phyloP scores from a whole-genome alignment of 192 early-diverging fungal species.

The Pilobolus umbonatus region DNA sequence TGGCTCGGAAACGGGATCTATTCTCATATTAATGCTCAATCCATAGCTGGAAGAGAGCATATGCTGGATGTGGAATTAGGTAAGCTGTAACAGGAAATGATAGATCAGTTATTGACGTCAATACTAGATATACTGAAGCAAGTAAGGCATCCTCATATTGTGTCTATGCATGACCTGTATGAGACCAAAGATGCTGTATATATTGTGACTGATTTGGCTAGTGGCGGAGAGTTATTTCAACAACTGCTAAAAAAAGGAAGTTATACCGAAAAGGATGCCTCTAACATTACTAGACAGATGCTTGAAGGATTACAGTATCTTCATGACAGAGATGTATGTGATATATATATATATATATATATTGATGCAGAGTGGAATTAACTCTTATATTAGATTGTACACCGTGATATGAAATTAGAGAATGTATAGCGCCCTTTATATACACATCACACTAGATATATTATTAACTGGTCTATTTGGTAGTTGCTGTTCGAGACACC shows the following conservation, averaged over 20 bases:
- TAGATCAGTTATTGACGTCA: neutral
- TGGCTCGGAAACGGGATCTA: neutral
- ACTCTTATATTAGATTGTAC: slow-evolving; percentile 61
- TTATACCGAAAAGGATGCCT: slow-evolving; percentile 81
- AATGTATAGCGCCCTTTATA: slow-evolving; percentile 45
- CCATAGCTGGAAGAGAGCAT: slow-evolving; percentile 46
- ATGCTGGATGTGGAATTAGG: slow-evolving; percentile 64
- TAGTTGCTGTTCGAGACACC: slow-evolving; percentile 64
- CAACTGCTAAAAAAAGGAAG: slow-evolving; percentile 68
- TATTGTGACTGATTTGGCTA: slow-evolving; percentile 68
- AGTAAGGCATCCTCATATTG: slow-evolving; percentile 82
- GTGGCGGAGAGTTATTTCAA: slow-evolving; percentile 87
- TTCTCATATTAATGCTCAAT: neutral
- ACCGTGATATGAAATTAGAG: slow-evolving; percentile 83
- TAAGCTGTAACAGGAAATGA: neutral
- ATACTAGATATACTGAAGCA: slow-evolving; percentile 53
- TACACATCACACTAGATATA: neutral
- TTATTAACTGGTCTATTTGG: neutral
- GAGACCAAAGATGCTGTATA: slow-evolving; percentile 71
- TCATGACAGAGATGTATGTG: slow-evolving; percentile 62
- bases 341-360: neutral
- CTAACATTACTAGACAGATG: slow-evolving; percentile 67
- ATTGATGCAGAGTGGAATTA: neutral
- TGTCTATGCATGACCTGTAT: slow-evolving; percentile 69
- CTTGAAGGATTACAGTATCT: slow-evolving; percentile 83